These are phyloP conservation scores for Mucor racemosus DNA, from an alignment of 371 early-diverging fungal genomes.

Conservation along the genomic window DNA sequence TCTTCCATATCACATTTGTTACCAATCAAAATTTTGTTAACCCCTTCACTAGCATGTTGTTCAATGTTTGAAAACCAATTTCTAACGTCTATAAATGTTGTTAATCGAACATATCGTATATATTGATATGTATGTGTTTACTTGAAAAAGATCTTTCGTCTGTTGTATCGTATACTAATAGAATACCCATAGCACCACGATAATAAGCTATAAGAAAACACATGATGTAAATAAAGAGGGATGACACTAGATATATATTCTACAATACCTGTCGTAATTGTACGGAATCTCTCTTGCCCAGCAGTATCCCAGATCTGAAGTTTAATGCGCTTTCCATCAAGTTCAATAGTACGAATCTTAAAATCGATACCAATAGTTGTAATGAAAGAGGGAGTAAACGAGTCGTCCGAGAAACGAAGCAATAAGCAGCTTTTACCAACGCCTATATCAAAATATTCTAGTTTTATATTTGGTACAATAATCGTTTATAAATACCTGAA, in stretches of 20 bases:
- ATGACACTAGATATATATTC: neutral
- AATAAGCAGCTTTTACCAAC: conserved; percentile 99
- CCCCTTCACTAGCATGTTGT: conserved; percentile 96
- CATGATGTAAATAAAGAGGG: neutral
- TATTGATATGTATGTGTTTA: conserved; percentile 39
- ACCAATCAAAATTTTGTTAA: conserved; percentile 98
- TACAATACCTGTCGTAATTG: conserved; percentile 91
- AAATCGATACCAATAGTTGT: conserved; percentile 99
- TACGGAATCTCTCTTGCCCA: conserved; percentile 99
- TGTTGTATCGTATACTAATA: conserved; percentile 99
- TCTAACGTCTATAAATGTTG: conserved; percentile 74
- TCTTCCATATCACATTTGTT: conserved; percentile 98
- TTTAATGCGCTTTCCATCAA: conserved; percentile 98
- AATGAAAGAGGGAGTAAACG: conserved; percentile 98
- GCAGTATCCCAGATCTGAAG: conserved; percentile 99
- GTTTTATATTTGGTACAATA: neutral
- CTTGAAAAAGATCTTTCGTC: conserved; percentile 97
- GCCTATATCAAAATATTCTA: conserved; percentile 38
- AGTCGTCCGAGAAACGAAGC: conserved; percentile 97
- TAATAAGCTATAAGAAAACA: conserved; percentile 79
- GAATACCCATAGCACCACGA: conserved; percentile 99
- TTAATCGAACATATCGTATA: neutral
- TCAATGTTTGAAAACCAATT: conserved; percentile 99
- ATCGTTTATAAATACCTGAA: conserved; percentile 79
- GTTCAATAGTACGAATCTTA: conserved; percentile 99